phyloP scores from a whole-genome alignment of 768 basidiomycete species.

The Pleurotus djamor region DNA sequence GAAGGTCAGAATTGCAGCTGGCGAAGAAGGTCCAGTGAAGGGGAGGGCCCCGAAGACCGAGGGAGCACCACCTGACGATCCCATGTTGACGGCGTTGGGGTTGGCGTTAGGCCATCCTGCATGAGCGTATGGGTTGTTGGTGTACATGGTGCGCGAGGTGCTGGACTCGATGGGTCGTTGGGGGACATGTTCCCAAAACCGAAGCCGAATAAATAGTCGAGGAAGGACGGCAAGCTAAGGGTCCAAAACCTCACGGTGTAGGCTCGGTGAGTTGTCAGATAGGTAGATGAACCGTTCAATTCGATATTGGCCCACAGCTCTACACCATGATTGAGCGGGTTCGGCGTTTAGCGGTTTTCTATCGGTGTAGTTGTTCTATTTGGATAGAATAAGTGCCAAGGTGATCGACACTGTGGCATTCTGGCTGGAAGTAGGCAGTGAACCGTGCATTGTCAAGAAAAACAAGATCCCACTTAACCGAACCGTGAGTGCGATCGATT shows the following conservation, averaged over 20 bases:
- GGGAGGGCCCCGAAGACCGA: conserved; percentile 68
- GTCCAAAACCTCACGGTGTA: neutral
- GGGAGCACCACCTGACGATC: conserved; percentile 25
- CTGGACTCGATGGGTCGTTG: neutral
- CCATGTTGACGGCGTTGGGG: conserved; percentile 19
- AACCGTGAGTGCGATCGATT: neutral
- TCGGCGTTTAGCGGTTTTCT: neutral
- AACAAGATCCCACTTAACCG: neutral
- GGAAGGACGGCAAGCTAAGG: neutral
- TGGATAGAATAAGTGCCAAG: neutral
- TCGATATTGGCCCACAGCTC: too few relatives aligned
- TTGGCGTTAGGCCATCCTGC: conserved; percentile 16
- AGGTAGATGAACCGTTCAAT: too few relatives aligned
- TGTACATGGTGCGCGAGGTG: conserved; percentile 6
- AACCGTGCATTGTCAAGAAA: neutral
- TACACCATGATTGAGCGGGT: too few relatives aligned
- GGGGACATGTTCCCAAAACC: neutral
- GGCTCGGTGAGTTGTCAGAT: neutral
- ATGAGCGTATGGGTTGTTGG: conserved; percentile 30
- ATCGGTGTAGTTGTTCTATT: too few relatives aligned
- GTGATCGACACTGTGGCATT: neutral
- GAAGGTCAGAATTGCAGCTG: conserved; percentile 32
- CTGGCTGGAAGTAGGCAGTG: neutral
- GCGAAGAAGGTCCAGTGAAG: conserved; percentile 35
- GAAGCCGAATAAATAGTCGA: neutral